These are phyloP conservation scores for Trichosporon sp. DNA, from an alignment of 1,284 basidiomycete species.

Conservation along the genomic window DNA sequence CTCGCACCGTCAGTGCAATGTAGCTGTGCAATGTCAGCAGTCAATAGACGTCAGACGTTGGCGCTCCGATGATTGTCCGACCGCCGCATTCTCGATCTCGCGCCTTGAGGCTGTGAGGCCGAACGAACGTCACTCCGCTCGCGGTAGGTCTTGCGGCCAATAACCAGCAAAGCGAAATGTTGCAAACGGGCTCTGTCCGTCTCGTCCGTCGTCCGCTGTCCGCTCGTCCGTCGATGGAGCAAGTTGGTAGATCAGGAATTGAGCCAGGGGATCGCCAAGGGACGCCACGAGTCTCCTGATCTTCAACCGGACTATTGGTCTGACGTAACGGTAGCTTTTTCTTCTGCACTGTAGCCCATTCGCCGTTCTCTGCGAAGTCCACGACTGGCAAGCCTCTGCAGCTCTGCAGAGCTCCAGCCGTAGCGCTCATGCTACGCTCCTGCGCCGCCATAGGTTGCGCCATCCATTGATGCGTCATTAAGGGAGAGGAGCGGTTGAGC, in stretches of 20 bases:
- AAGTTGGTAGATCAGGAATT: not conserved
- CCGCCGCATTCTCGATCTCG: not conserved
- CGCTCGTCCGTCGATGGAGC: not conserved
- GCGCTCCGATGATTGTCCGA: constrained; percentile 7
- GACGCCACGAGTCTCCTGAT: not conserved
- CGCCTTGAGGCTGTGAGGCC: not conserved
- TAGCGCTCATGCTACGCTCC: not conserved
- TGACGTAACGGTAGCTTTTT: not conserved
- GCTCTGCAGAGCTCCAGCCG: not conserved
- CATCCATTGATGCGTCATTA: not conserved
- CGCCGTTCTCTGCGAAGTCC: not conserved
- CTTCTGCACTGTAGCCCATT: not conserved
- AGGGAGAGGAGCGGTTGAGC: constrained; percentile 5
- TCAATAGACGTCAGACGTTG: not conserved
- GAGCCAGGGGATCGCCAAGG: not conserved
- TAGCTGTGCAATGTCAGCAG: not conserved
- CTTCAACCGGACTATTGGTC: not conserved
- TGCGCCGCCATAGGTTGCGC: not conserved
- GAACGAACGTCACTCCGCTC: constrained; percentile 7
- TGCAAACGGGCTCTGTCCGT: not conserved
- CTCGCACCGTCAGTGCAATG: not conserved
- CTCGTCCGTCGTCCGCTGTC: not conserved
- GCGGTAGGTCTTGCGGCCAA: not conserved
- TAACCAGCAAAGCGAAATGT: not conserved
- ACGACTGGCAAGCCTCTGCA: not conserved